Conservation (phyloP, 139 green algal genomes). For the Ettlia oleoabundans region DNA sequence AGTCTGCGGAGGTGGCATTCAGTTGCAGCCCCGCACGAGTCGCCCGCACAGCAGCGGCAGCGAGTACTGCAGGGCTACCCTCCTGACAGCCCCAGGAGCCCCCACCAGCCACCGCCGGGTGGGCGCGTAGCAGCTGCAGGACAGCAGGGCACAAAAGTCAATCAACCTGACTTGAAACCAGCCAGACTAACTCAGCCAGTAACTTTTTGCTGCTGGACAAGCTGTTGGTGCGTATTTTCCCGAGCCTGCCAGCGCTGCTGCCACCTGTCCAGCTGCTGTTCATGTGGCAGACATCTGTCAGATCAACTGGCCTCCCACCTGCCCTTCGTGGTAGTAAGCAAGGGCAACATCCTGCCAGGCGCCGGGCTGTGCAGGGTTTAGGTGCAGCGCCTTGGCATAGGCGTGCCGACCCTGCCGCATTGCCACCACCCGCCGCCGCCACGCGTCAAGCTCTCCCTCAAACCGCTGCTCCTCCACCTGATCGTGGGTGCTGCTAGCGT, state of each 20-base stretch:
- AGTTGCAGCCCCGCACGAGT: conserved; percentile 59
- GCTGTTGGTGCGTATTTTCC: no score
- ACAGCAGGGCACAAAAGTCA: no score
- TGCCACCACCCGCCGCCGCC: conserved; percentile 43
- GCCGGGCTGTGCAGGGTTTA: conserved; percentile 52
- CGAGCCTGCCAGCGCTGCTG: no score
- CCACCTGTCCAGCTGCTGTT: background rate
- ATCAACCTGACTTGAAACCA: background rate
- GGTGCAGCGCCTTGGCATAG: conserved; percentile 68
- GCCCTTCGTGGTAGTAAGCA: conserved; percentile 49
- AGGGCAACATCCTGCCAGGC: conserved; percentile 64
- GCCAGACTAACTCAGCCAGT: no score
- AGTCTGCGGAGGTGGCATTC: conserved; percentile 49
- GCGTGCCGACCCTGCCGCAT: conserved; percentile 49
- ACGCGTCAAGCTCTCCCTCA: conserved; percentile 3
- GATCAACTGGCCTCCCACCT: background rate
- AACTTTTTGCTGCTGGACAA: no score
- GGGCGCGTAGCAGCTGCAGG: conserved; percentile 48
- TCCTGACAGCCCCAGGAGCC: no score
- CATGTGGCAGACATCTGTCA: background rate
- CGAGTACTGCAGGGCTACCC: background rate
- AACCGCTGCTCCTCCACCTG: background rate
- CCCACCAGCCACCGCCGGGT: conserved; percentile 36
- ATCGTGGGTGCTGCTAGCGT: no score
- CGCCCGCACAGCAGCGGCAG: conserved; percentile 16